Evolutionary conservation across 495 filamentous ascomycete species (phyloP), one percentile per base, ranked within the genome.

Genomic region (Hyaloscypha finlandica): DNA sequence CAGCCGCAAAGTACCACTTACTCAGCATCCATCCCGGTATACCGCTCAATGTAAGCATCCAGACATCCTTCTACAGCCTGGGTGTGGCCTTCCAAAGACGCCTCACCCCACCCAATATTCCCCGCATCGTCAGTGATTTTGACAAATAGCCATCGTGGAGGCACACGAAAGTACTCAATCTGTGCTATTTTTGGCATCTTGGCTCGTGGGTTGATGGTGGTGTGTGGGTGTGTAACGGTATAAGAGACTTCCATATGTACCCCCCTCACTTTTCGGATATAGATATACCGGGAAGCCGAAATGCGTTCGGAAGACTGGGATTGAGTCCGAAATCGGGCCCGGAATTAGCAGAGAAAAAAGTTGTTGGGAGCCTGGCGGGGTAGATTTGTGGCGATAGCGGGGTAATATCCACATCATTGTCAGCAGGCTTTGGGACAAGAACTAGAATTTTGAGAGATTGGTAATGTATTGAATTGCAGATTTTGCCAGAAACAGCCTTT

Each of bases 121-220:
- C 83, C 86, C 12, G 83, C 81, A 51, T 87, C 83, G 73, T 90
- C 88, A 22, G 82, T 84, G 65, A 93, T 82, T 71, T 92, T 92
- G 69, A 93, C 91, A 67, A 94, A 93, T 11, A 93, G 83, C 90
- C 91, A 94, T 45, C 90, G 80, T 31, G 90, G 90, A 2, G 87
- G 83, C 42, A 92, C 85, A 25, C 90, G 85, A 74, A 92, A 92
- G 74, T 92, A 91, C 72, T 92, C 90, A 56, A 92, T 88, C 53
- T 75, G 81, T 62, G 81, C 81, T 70, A 92, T 92, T 74, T 86
- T 89, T 8, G 80, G 81, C 89, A 91, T 92, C 25, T 61, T 68
- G 64, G 16, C 42, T 48, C 35, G 35, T 12, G 35, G 12, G 35
- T 6, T 37, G 35, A 3, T 37, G 35, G 35, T 37, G 42, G 42